Conservation (phyloP, 2,329 filamentous ascomycete species). For the Hypomyces perniciosus region DNA sequence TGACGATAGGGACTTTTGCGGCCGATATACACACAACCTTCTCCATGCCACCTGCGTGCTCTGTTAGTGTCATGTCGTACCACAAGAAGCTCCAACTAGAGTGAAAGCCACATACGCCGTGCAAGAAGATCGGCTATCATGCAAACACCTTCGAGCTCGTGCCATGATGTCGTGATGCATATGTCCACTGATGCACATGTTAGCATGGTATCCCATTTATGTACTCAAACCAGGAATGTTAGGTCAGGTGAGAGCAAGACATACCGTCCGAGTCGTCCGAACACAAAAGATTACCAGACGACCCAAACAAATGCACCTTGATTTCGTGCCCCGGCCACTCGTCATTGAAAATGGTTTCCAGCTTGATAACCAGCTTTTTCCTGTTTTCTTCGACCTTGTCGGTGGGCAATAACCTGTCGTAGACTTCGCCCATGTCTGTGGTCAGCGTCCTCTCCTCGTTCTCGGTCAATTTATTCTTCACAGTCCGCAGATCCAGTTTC, state of each 20-base stretch:
- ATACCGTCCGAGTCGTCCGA: conserved; percentile 93
- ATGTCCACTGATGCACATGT: conserved; percentile 70
- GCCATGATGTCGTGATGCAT: conserved; percentile 90
- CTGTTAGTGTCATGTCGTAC: conserved; percentile 26
- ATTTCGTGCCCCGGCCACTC: conserved; percentile 91
- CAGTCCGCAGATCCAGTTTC: conserved; percentile 62
- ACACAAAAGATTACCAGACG: conserved; percentile 89
- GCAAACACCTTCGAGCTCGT: conserved; percentile 82
- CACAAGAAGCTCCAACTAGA: background rate
- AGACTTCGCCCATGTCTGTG: conserved; percentile 78
- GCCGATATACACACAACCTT: conserved; percentile 90
- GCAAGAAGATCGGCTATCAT: conserved; percentile 80
- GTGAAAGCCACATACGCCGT: conserved; percentile 57
- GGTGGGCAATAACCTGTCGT: conserved; percentile 77
- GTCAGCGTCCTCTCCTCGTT: conserved; percentile 71
- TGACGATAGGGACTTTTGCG: conserved; percentile 96
- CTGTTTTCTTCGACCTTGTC: conserved; percentile 71
- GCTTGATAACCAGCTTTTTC: conserved; percentile 71
- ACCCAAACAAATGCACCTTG: conserved; percentile 91
- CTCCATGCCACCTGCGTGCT: conserved; percentile 79
- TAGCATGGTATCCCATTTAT: conserved; percentile 18
- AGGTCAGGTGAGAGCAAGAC: conserved; percentile 25
- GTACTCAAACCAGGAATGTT: background rate
- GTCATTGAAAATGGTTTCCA: conserved; percentile 80
- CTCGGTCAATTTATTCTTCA: conserved; percentile 63